Base-by-base conservation (phyloP, 2,329 filamentous ascomycete genomes). In the Aspergillus cejpii region DNA sequence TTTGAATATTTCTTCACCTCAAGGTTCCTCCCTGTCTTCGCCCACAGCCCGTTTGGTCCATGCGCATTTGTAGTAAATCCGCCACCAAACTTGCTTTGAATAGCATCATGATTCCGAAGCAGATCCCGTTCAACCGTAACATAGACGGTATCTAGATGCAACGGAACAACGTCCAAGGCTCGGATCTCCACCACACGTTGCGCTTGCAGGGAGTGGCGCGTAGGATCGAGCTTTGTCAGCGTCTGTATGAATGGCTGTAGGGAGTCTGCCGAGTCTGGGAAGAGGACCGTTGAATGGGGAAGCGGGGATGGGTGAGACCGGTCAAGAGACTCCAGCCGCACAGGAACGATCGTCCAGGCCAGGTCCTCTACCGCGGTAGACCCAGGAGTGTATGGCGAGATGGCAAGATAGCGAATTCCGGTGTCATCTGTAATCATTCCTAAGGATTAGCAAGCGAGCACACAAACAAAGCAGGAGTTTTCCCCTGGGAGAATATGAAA, bases 281-380 rank as follows among this genome's bases (percentile, higher is more conserved):
- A 38, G 76, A 90, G 83, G 29, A 96, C 76, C 1, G 87, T 94
- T 4, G 85, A 87, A 52, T 84, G 79, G 14, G 86, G 78, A 34
- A 89, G 74, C 7, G 78, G 76, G 34, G 79, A 74, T 33, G 81
- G 81, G 52, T 73, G 68, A 14, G 68, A 68, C 49, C 61, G 64
- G 55, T 66, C 68, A 50, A 56, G 59, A n/a, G 55, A 65, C 44
- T 67, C 71, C 43, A 75, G 73, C 17, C 75, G 75, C 47, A 94
- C 79, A 1, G 91, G 87, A 26, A 97, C 78, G 39, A 97, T 79
- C 6, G 88, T 88, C 92, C 92, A 98, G 37, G 78, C 76, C 14
- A 81, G 78, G 46, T 81, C 79, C 60, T 85, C 74, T 33, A 72
- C 64, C 50, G 70, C 61, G 41, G 51, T 59, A 37, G 64, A 60